Evolutionary conservation across 106 monocot genomes (phyloP).

Genomic region (Dioscorea zingiberensis): DNA sequence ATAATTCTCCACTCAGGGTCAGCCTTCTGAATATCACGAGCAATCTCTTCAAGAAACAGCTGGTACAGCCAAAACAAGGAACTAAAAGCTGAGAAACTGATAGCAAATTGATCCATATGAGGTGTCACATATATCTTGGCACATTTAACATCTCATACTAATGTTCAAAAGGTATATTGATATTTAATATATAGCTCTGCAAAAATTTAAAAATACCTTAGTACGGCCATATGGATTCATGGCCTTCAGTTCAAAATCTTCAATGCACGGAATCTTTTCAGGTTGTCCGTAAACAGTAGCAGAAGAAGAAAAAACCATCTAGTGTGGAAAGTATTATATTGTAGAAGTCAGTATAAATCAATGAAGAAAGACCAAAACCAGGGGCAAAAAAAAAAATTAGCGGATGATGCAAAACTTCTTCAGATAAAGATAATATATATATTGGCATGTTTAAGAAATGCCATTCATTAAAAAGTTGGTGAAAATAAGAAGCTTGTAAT

Average conservation of each 20-base stretch:
- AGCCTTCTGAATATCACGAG: conserved; percentile 62
- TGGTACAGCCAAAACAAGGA: conserved; percentile 1
- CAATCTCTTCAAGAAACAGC: conserved; percentile 86
- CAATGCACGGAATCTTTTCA: conserved; percentile 76
- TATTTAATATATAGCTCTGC: no score
- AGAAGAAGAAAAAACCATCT: conserved; percentile 91
- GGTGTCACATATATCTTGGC: neutral
- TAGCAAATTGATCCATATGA: neutral
- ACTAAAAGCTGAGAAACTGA: neutral
- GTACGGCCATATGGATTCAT: conserved; percentile 92
- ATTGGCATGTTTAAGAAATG: neutral
- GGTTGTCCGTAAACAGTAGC: conserved; percentile 86
- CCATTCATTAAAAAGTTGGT: neutral
- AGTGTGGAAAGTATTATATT: conserved; percentile 4
- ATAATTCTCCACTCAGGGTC: conserved; percentile 78
- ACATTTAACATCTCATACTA: no score
- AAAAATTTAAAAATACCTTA: conserved; percentile 30
- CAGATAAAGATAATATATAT: neutral
- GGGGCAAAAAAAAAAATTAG: neutral
- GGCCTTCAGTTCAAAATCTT: conserved; percentile 72
- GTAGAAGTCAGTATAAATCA: neutral
- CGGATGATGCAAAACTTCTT: neutral
- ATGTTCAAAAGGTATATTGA: neutral
- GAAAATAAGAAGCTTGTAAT: no score
- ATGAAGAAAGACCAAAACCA: neutral